Conservation (phyloP, 352 stramenopile species). For the Pythium utonaiense region DNA sequence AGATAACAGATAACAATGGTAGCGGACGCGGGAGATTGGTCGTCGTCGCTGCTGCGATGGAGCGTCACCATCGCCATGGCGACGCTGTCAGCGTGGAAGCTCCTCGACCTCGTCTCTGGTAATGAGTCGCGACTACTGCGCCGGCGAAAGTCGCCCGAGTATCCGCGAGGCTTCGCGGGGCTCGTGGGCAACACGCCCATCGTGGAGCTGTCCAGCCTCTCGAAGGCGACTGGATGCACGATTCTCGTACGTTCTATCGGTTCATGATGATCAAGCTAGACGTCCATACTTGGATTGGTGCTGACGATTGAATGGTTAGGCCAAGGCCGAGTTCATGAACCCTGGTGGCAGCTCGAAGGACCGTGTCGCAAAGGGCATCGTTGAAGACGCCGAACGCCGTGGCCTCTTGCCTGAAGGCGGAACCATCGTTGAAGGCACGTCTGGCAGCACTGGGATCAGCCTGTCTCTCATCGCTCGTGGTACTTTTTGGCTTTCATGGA, state of each 20-base stretch:
- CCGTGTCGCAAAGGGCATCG: slow-evolving; percentile 93
- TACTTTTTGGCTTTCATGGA: slow-evolving; percentile 17
- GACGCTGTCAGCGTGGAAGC: slow-evolving; percentile 72
- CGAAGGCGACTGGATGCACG: slow-evolving; percentile 85
- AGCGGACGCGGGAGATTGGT: slow-evolving; percentile 27
- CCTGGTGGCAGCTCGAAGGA: slow-evolving; percentile 97
- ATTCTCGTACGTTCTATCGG: slow-evolving; percentile 58
- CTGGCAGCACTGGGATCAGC: slow-evolving; percentile 97
- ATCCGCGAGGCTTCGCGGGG: slow-evolving; percentile 68
- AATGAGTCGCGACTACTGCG: background rate
- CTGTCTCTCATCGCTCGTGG: slow-evolving; percentile 91
- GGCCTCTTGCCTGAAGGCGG: slow-evolving; percentile 88
- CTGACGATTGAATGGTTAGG: slow-evolving; percentile 24
- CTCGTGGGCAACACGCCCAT: slow-evolving; percentile 93
- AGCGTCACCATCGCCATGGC: slow-evolving; percentile 47
- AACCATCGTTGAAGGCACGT: slow-evolving; percentile 97
- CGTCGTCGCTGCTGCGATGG: slow-evolving; percentile 54
- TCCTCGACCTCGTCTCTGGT: slow-evolving; percentile 38
- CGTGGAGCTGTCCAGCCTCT: slow-evolving; percentile 89
- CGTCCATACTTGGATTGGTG: too few relatives aligned
- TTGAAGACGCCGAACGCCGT: slow-evolving; percentile 89
- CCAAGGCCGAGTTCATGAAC: slow-evolving; percentile 97
- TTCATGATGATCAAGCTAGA: too few relatives aligned
- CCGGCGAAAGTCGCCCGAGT: slow-evolving; percentile 18
- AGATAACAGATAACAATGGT: slow-evolving; percentile 7